Evolutionary conservation across 2,329 filamentous ascomycete genomes (phyloP).

Genomic region (Fusarium goolgardi): DNA sequence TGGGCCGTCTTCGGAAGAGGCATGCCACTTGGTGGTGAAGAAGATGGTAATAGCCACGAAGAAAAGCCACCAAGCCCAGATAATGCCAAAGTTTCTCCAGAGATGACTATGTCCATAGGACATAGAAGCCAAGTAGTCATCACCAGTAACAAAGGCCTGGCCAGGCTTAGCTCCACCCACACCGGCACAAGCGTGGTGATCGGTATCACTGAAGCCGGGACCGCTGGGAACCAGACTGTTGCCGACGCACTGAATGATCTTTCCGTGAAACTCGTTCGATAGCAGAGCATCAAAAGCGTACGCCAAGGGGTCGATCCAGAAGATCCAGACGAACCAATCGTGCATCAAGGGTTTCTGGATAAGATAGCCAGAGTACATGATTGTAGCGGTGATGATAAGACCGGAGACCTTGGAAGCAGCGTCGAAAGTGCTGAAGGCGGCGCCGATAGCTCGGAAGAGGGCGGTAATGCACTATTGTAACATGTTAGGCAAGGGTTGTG

Average conservation of each 20-base stretch:
- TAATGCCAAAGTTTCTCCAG: slow-evolving; percentile 71
- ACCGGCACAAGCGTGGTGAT: slow-evolving; percentile 66
- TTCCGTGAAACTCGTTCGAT: slow-evolving; percentile 75
- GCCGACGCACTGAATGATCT: slow-evolving; percentile 63
- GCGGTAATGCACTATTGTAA: slow-evolving; percentile 64
- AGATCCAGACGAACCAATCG: slow-evolving; percentile 72
- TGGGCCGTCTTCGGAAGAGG: slow-evolving; percentile 62
- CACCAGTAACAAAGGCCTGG: slow-evolving; percentile 62
- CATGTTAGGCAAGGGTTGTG: not conserved
- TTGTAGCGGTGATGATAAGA: slow-evolving; percentile 60
- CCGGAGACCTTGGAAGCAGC: slow-evolving; percentile 68
- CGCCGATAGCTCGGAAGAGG: slow-evolving; percentile 67
- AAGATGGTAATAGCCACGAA: slow-evolving; percentile 69
- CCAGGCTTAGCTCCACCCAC: slow-evolving; percentile 66
- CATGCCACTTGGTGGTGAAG: slow-evolving; percentile 67
- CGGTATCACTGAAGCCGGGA: slow-evolving; percentile 57
- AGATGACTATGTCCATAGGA: slow-evolving; percentile 64
- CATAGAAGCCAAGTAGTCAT: slow-evolving; percentile 67
- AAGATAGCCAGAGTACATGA: slow-evolving; percentile 74
- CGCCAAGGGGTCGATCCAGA: slow-evolving; percentile 74
- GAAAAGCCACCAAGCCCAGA: slow-evolving; percentile 72
- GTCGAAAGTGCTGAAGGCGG: slow-evolving; percentile 67
- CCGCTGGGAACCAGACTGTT: slow-evolving; percentile 64
- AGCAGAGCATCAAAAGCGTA: slow-evolving; percentile 77
- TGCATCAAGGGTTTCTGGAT: slow-evolving; percentile 72